These are phyloP conservation scores for Fusarium nelsonii DNA, from an alignment of 2,329 filamentous ascomycete genomes.

Conservation along the genomic window DNA sequence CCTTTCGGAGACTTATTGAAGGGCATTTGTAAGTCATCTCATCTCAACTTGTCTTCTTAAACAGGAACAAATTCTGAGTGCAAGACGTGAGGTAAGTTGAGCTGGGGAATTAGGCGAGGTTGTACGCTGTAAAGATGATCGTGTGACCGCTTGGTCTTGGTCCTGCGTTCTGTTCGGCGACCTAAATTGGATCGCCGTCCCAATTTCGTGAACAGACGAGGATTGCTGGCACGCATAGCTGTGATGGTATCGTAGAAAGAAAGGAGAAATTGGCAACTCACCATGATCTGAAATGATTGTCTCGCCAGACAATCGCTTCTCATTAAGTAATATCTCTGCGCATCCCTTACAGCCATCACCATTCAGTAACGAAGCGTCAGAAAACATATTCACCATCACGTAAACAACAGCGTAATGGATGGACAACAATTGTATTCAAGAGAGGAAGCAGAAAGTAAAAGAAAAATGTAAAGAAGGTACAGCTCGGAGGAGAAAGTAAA, in stretches of 20 bases:
- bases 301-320: conserved; percentile 21
- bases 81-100: neutral
- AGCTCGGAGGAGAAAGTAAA: neutral
- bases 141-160: neutral
- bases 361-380: conserved; percentile 1
- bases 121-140: fast-evolving
- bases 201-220: neutral
- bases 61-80: neutral
- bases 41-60: neutral
- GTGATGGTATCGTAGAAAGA: neutral
- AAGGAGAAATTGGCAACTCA: conserved; percentile 6
- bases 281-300: conserved; percentile 9
- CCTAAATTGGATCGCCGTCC: neutral
- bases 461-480: neutral
- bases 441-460: neutral
- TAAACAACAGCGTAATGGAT: neutral
- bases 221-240: too few relatives aligned
- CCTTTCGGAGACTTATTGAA: conserved; percentile 21
- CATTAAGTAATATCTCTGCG: conserved; percentile 42
- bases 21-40: conserved; percentile 19
- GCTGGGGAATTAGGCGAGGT: too few relatives aligned
- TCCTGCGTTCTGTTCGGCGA: neutral
- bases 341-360: conserved; percentile 41
- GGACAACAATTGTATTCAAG: neutral
- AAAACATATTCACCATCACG: conserved; percentile 10